A percentile compares a stretch with the other conserved stretches of the same genome.
These are phyloP conservation scores for Lenwebbia sp. DNA, from an alignment of 345 rosid genomes.

Conservation along the genomic window DNA sequence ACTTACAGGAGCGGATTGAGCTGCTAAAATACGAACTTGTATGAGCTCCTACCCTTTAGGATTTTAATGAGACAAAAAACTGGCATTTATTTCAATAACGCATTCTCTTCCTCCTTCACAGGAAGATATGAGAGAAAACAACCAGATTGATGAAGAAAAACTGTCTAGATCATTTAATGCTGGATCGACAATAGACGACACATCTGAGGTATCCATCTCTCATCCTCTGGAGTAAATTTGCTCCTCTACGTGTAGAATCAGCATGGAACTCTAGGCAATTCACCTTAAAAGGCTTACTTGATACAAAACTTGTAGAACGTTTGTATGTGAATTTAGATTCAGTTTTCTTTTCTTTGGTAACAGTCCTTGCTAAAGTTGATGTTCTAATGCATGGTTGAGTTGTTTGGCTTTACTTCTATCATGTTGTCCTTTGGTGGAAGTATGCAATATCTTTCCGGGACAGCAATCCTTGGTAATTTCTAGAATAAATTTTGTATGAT, in stretches of 20 bases:
- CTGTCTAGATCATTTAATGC: conserved; percentile 13
- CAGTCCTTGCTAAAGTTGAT: not conserved
- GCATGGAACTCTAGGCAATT: not conserved
- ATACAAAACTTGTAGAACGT: not conserved
- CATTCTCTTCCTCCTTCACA: conserved; percentile 8
- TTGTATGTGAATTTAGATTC: not conserved
- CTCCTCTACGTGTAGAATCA: not conserved
- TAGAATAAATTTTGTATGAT: not conserved
- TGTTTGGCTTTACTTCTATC: not conserved
- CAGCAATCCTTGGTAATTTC: not conserved
- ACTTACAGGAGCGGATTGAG: conserved; percentile 50
- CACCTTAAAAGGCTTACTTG: not conserved
- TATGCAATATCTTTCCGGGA: not conserved
- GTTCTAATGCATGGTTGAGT: not conserved
- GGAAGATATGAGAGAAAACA: conserved; percentile 34
- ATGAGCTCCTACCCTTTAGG: conserved; percentile 1
- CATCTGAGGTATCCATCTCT: conserved; percentile 37
- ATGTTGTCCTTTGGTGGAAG: not conserved
- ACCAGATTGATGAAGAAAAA: conserved; percentile 24
- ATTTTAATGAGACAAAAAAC: not conserved
- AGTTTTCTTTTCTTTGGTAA: not conserved
- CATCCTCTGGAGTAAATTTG: not conserved
- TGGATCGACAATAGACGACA: conserved; percentile 16
- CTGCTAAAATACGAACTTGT: conserved; percentile 47
- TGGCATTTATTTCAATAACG: not conserved